Conservation (phyloP, 2,329 filamentous ascomycete species). For the Ophiostoma sp. region DNA sequence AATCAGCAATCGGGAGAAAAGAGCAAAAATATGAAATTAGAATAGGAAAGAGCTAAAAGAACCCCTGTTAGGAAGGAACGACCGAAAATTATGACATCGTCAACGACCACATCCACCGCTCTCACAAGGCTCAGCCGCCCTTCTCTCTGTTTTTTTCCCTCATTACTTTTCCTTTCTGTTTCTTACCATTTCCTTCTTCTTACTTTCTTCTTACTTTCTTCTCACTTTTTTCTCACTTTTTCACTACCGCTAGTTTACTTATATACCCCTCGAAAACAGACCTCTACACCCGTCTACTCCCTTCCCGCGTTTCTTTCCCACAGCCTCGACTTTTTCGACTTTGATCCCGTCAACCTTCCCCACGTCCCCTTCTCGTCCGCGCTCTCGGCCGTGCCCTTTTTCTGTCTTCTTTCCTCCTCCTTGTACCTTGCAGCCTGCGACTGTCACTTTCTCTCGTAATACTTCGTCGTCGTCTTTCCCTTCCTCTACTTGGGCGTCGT, state of each 20-base stretch:
- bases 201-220: neutral
- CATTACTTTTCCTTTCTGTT: neutral
- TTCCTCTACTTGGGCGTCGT: slow-evolving; percentile 8
- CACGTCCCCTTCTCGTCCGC: neutral
- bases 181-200: neutral
- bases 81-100: neutral
- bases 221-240: neutral
- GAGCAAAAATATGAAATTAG: neutral
- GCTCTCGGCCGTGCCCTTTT: neutral
- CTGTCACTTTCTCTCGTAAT: slow-evolving; percentile 6
- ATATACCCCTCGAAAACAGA: too few species aligned
- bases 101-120: neutral
- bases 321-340: slow-evolving; percentile 3
- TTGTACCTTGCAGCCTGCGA: neutral
- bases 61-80: slow-evolving; percentile 2
- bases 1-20: neutral
- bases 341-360: slow-evolving; percentile 4
- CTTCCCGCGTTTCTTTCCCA: neutral
- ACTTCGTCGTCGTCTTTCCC: neutral
- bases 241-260: neutral
- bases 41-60: neutral
- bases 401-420: neutral
- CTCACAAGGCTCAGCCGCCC: neutral
- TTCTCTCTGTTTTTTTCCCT: neutral
- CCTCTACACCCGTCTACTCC: neutral